These are phyloP conservation scores for Solanum sejunctum DNA, from an alignment of 257 asterid genomes.

Conservation along the genomic window DNA sequence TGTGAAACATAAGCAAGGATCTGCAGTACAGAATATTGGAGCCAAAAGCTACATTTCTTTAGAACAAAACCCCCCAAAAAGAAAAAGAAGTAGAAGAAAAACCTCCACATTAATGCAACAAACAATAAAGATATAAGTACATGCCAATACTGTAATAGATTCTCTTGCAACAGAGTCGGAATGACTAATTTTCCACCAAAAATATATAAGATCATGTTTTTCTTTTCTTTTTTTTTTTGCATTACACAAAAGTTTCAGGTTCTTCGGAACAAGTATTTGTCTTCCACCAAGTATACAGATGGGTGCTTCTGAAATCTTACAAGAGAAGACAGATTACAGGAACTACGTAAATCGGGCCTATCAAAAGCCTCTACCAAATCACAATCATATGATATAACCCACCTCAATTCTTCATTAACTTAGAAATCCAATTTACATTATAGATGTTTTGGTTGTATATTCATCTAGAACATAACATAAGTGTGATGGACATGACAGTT, in stretches of 20 bases:
- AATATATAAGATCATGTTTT: background rate
- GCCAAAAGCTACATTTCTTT: background rate
- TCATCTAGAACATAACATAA: background rate
- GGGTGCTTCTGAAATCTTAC: background rate
- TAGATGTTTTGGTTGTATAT: background rate
- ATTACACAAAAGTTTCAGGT: background rate
- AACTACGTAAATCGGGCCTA: background rate
- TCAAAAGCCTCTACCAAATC: background rate
- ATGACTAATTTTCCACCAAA: background rate
- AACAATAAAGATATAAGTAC: background rate
- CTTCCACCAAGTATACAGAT: background rate
- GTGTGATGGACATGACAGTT: background rate
- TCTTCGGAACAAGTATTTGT: background rate
- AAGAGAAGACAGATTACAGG: background rate
- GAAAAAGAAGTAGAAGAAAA: background rate
- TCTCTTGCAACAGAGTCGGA: background rate
- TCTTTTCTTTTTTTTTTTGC: background rate
- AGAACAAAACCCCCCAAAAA: background rate
- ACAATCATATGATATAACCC: background rate
- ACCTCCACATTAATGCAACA: background rate
- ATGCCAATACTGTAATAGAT: background rate
- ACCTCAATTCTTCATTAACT: background rate
- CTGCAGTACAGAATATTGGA: constrained; percentile 30
- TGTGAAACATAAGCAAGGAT: constrained; percentile 94
- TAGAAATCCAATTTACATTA: background rate